These are phyloP conservation scores for Amauroascus niger DNA, from an alignment of 2,329 filamentous ascomycete species.

Conservation along the genomic window DNA sequence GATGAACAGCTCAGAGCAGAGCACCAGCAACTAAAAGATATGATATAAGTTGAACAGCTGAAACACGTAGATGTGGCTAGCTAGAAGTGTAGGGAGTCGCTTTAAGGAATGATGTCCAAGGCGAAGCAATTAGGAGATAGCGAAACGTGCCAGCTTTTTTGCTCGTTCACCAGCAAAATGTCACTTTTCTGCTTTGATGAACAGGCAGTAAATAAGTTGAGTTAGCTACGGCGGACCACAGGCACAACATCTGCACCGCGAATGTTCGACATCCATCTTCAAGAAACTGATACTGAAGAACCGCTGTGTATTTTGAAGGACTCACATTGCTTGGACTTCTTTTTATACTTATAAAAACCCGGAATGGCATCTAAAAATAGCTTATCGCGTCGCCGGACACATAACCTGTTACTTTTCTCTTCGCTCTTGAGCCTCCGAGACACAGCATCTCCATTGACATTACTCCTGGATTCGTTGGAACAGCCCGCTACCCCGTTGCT, in stretches of 20 bases:
- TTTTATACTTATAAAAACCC: neutral
- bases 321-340: neutral
- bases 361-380: neutral
- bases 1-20: neutral
- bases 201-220: too few species aligned
- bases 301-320: neutral
- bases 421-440: constrained; percentile 71
- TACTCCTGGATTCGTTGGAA: constrained; percentile 76
- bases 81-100: neutral
- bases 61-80: neutral
- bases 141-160: neutral
- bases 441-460: constrained; percentile 72
- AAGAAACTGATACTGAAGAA: neutral
- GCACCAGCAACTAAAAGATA: neutral
- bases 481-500: constrained; percentile 64
- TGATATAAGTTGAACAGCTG: neutral
- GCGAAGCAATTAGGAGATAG: neutral
- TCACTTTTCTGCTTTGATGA: neutral
- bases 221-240: neutral
- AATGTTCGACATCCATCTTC: neutral
- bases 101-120: neutral
- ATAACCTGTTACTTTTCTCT: constrained; percentile 73
- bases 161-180: neutral
- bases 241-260: neutral
- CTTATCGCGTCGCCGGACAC: constrained; percentile 60